Percentiles rank a stretch among this genome's conserved stretches.
These are phyloP conservation scores for Tricholoma terreum DNA, from an alignment of 768 basidiomycete species.

Conservation along the genomic window DNA sequence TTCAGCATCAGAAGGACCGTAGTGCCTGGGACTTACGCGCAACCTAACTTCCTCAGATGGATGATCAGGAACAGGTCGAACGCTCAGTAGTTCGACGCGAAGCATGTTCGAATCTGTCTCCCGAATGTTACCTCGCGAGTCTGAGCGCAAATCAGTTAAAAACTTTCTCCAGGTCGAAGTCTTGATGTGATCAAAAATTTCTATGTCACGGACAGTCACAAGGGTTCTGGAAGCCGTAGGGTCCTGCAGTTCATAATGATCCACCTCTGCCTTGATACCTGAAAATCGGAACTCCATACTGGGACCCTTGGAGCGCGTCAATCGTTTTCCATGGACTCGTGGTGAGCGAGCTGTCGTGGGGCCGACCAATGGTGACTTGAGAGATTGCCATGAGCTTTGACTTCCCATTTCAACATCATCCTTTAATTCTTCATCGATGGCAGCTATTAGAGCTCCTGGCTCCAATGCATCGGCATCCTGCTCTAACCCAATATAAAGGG, in stretches of 20 bases:
- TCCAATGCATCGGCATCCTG: conserved; percentile 74
- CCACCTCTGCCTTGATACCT: conserved; percentile 62
- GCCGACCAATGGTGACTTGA: conserved; percentile 50
- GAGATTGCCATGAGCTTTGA: conserved; percentile 89
- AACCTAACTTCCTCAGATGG: conserved; percentile 75
- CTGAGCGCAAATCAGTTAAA: conserved; percentile 78
- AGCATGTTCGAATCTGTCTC: conserved; percentile 95
- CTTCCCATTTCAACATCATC: conserved; percentile 72
- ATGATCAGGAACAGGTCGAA: conserved; percentile 68
- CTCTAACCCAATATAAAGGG: conserved; percentile 89
- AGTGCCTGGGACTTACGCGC: conserved; percentile 48
- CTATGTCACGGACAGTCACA: conserved; percentile 66
- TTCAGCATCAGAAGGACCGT: background rate
- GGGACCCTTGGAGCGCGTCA: conserved; percentile 72
- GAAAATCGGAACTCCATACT: conserved; percentile 82
- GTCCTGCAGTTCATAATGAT: conserved; percentile 55
- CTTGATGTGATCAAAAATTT: conserved; percentile 96
- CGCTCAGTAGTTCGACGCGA: conserved; percentile 72
- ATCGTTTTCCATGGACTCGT: conserved; percentile 52
- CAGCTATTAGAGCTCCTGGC: conserved; percentile 74
- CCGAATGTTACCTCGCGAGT: conserved; percentile 82
- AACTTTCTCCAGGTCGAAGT: conserved; percentile 99
- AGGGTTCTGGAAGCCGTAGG: conserved; percentile 63
- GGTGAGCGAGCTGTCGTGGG: conserved; percentile 38
- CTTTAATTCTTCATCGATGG: conserved; percentile 88